These are phyloP conservation scores for Penicillium nordicum DNA, from an alignment of 2,329 filamentous ascomycete species.

Conservation along the genomic window DNA sequence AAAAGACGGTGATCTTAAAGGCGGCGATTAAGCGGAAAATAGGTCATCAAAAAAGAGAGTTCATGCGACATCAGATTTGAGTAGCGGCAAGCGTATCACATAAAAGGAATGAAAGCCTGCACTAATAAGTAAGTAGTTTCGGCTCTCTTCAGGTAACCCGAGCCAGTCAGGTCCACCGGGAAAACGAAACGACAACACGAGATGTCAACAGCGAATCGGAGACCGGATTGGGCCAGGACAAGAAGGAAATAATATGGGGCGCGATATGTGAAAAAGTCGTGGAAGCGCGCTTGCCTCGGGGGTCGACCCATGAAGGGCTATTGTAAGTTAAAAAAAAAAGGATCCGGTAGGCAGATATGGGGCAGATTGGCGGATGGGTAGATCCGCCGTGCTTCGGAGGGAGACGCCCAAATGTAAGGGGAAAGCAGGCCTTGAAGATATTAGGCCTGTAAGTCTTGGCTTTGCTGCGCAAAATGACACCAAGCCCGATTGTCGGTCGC, in stretches of 20 bases:
- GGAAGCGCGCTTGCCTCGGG: constrained; percentile 21
- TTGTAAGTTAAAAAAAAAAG: constrained; percentile 11
- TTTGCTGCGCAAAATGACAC: constrained; percentile 6
- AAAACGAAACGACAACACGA: constrained; percentile 21
- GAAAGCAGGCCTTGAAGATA: constrained; percentile 10
- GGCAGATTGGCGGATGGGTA: constrained; percentile 18
- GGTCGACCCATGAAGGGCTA: constrained; percentile 14
- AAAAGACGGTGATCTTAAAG: constrained; percentile 3
- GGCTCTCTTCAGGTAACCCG: constrained; percentile 17
- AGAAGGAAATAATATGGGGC: constrained; percentile 10
- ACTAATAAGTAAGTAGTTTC: constrained; percentile 15
- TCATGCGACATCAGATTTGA: constrained; percentile 15
- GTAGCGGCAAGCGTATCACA: constrained; percentile 15
- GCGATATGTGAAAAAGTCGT: not conserved
- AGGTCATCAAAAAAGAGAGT: constrained; percentile 9
- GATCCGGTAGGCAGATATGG: constrained; percentile 9
- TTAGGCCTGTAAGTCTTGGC: not conserved
- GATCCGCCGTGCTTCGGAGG: constrained; percentile 14
- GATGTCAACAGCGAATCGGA: constrained; percentile 15
- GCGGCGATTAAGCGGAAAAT: not conserved
- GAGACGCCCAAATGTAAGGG: constrained; percentile 15
- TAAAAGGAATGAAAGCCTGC: constrained; percentile 13
- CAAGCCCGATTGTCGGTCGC: constrained; percentile 30
- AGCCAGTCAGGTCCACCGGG: constrained; percentile 30
- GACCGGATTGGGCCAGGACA: constrained; percentile 3